Evolutionary conservation across 208 protist genomes (phyloP).

Genomic region (Leishmania martiniquensis): DNA sequence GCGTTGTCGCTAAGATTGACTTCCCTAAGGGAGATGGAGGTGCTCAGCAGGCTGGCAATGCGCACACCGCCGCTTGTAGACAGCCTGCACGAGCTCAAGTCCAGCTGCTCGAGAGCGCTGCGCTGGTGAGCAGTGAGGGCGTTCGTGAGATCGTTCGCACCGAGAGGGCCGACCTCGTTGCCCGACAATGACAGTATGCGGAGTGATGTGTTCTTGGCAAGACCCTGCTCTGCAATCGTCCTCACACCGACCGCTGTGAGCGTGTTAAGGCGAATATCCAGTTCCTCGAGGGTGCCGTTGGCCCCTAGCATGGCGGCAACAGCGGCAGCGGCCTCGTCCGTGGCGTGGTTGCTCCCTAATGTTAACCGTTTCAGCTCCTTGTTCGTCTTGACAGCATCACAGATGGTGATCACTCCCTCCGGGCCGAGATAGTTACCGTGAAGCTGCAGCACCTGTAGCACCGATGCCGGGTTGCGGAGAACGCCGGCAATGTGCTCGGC

Average conservation of each 20-base stretch:
- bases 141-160: constrained; percentile 65
- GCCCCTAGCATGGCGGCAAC: constrained; percentile 78
- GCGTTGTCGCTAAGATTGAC: constrained; percentile 85
- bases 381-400: constrained; percentile 61
- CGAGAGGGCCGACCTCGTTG: constrained; percentile 75
- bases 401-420: constrained; percentile 53
- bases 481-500: constrained; percentile 65
- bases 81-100: constrained; percentile 77
- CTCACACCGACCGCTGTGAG: constrained; percentile 57
- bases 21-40: constrained; percentile 63
- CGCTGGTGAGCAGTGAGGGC: constrained; percentile 56
- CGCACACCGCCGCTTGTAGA: constrained; percentile 66
- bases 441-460: constrained; percentile 58
- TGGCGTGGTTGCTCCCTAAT: constrained; percentile 86
- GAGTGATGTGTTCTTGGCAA: constrained; percentile 73
- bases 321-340: constrained; percentile 47
- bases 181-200: constrained; percentile 58
- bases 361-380: constrained; percentile 59
- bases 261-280: constrained; percentile 84
- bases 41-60: constrained; percentile 68
- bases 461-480: constrained; percentile 48
- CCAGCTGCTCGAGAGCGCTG: constrained; percentile 57
- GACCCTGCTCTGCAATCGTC: constrained; percentile 57
- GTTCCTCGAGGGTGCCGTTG: constrained; percentile 70
- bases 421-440: constrained; percentile 83